Conservation (phyloP, 2,329 filamentous ascomycete genomes). For the Fusarium cicatricum region DNA sequence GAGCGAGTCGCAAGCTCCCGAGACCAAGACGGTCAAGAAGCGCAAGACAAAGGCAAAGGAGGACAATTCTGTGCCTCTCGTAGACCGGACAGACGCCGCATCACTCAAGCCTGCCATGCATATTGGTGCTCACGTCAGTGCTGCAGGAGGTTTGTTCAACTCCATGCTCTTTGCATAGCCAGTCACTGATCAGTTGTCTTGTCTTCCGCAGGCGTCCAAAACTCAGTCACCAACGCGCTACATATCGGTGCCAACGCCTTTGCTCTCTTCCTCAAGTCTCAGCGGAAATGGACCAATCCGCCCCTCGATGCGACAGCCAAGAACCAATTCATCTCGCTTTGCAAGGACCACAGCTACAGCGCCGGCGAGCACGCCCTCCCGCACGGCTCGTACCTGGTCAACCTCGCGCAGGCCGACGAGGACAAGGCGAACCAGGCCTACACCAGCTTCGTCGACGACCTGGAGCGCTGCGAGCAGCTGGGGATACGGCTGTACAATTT, state of each 20-base stretch:
- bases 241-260: constrained; percentile 93
- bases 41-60: constrained; percentile 50
- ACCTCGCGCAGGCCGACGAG: constrained; percentile 85
- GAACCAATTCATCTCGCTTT: constrained; percentile 73
- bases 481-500: constrained; percentile 97
- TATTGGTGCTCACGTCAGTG: constrained; percentile 92
- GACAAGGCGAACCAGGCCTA: constrained; percentile 88
- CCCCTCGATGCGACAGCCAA: constrained; percentile 73
- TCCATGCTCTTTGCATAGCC: constrained; percentile 3
- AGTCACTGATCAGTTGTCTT: neutral
- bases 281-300: constrained; percentile 92
- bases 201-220: constrained; percentile 76
- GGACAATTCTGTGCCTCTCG: constrained; percentile 67
- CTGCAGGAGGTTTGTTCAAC: constrained; percentile 74
- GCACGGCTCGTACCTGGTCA: constrained; percentile 96
- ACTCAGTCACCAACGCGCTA: constrained; percentile 79
- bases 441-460: constrained; percentile 84
- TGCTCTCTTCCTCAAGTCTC: constrained; percentile 94
- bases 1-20: constrained; percentile 29
- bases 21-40: constrained; percentile 52
- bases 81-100: constrained; percentile 68
- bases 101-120: constrained; percentile 76
- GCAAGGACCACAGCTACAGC: constrained; percentile 75
- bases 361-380: constrained; percentile 79
- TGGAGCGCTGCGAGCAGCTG: constrained; percentile 83